Base-by-base conservation (phyloP, 31 red algal genomes). In the Endocladia muricata region DNA sequence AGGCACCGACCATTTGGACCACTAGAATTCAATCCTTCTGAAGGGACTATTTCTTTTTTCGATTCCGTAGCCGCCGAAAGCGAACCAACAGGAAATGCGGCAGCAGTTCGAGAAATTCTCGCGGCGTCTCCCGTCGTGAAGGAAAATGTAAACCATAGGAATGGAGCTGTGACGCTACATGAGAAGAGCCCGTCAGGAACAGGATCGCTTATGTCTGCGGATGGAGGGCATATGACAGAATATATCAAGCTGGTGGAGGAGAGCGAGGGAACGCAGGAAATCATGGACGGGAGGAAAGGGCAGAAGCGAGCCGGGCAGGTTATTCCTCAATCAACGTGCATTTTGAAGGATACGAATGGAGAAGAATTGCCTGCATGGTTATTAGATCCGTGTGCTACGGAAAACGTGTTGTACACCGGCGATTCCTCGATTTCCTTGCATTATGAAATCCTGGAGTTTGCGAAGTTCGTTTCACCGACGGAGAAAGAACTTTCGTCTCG, bases 371-470 rank as follows among this genome's bases (percentile, higher is more conserved):
- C 89, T 11, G 72, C 76, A 22, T 93, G 89, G 89, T 61, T 93
- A 37, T 32, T 74, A 8, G 61, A 71, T 55, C 19, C 66, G 19
- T 62, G 70, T 19, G 72, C 61, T 7, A 78, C 76, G 40, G 74
- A 93, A 15, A 72, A 61, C 41, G 83, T 93, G 55, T 49, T 77
- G 41, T 86, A 72, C 34, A 47, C 73, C 0, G 56, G 47, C 36
- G 76, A 83, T 37, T 78, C 80, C 0, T 68, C 76, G 1, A 42
- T 94, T 7, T 69, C 91, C 13, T 55, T 94, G 33, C 91, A 94
- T 66, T 89, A 89, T 55, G 91, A 94, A 63, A 61, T 94, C 43
- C 80, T 94, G 4, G 64, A 94, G 63, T 94, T 94, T 56, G 22
- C 38, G 49, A 73, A 72, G 3, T 94, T 94, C 40, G 70, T 94